phyloP scores from a whole-genome alignment of 306 rosid species.

The Cajanus cajan region DNA sequence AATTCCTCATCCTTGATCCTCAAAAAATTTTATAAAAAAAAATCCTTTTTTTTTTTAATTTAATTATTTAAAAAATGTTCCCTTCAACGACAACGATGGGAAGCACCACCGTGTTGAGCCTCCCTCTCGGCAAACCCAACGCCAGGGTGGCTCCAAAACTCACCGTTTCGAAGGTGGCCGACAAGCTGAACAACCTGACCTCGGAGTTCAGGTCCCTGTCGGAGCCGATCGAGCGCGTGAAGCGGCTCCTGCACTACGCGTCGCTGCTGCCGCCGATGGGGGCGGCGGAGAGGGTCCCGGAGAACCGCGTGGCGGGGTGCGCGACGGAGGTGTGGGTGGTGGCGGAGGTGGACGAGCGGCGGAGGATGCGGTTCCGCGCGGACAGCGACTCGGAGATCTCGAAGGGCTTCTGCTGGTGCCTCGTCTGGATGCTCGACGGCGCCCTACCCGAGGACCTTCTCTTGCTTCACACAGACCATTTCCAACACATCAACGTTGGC shows the following conservation, averaged over 20 bases:
- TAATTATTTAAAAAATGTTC: too few relatives aligned
- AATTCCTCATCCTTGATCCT: too few relatives aligned
- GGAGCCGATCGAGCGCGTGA: constrained; percentile 77
- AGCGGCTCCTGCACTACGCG: constrained; percentile 67
- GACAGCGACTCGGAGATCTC: constrained; percentile 88
- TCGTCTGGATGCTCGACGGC: constrained; percentile 68
- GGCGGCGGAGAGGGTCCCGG: constrained; percentile 36
- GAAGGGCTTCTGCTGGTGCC: constrained; percentile 74
- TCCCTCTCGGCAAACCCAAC: background rate
- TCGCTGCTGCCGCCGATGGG: constrained; percentile 44
- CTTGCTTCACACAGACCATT: constrained; percentile 39
- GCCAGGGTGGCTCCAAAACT: too few relatives aligned
- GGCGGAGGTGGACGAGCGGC: constrained; percentile 45
- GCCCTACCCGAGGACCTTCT: constrained; percentile 57
- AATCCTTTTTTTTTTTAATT: too few relatives aligned
- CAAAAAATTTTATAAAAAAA: too few relatives aligned
- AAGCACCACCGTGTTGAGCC: too few relatives aligned
- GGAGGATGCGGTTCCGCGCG: constrained; percentile 63
- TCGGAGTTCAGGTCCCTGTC: constrained; percentile 55
- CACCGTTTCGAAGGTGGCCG: background rate
- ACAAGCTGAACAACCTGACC: constrained; percentile 31
- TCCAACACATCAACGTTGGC: constrained; percentile 58
- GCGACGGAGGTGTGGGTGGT: constrained; percentile 74
- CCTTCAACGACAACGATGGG: too few relatives aligned
- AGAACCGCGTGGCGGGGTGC: constrained; percentile 64